Evolutionary conservation across 192 early-diverging fungal genomes (phyloP).

Genomic region (Gigaspora rosea): DNA sequence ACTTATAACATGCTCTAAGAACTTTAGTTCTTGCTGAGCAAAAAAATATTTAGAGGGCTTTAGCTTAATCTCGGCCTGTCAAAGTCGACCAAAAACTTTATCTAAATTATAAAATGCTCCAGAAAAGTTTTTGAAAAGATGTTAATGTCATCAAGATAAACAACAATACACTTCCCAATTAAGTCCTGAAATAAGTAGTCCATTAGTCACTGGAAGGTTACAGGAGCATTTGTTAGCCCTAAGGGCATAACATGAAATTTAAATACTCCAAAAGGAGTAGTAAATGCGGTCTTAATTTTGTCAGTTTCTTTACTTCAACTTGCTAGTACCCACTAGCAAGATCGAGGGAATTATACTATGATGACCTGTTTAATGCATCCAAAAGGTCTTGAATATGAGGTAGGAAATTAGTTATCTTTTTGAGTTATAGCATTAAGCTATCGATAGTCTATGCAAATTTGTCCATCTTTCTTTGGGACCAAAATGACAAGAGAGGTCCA

Average conservation of each 20-base stretch:
- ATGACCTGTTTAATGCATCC: constrained; percentile 7
- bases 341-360: too few species aligned
- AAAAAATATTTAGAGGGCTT: constrained; percentile 16
- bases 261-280: too few species aligned
- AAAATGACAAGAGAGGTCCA: constrained; percentile 39
- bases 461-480: constrained; percentile 45
- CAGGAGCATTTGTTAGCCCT: constrained; percentile 34
- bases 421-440: too few species aligned
- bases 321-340: too few species aligned
- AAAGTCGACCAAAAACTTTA: constrained; percentile 7
- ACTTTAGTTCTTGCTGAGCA: not conserved
- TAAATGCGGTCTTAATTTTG: too few species aligned
- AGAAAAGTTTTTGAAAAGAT: constrained; percentile 35
- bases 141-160: constrained; percentile 42
- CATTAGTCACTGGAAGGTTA: constrained; percentile 41
- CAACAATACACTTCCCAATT: constrained; percentile 10
- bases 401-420: constrained; percentile 42
- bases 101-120: constrained; percentile 24
- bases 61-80: constrained; percentile 9
- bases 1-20: constrained; percentile 20
- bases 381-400: constrained; percentile 44
- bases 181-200: not conserved
- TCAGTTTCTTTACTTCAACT: too few species aligned
- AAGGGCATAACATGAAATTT: constrained; percentile 35
- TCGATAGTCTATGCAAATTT: too few species aligned